Conservation (phyloP, 2,329 filamentous ascomycete species). For the Monosporascus sp. region DNA sequence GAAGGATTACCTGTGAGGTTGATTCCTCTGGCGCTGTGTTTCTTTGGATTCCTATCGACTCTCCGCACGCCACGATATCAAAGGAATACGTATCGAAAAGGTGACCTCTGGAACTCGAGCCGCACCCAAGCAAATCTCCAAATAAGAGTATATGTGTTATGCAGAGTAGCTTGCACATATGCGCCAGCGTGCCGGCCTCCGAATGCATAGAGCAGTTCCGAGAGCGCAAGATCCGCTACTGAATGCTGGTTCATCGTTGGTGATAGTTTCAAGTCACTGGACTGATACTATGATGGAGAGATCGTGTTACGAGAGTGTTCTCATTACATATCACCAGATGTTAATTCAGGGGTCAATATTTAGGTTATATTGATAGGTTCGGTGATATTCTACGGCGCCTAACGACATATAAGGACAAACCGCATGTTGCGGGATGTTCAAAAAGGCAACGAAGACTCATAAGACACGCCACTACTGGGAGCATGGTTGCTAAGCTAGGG, state of each 20-base stretch:
- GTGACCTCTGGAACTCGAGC: slow-evolving; percentile 14
- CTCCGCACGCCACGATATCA: slow-evolving; percentile 2
- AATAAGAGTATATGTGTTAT: slow-evolving; percentile 14
- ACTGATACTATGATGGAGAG: not conserved
- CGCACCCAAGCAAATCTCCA: slow-evolving; percentile 17
- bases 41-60: not conserved
- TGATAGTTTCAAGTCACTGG: not conserved
- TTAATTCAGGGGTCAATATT: not conserved
- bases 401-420: no score
- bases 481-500: no score
- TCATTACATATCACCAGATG: not conserved
- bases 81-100: slow-evolving; percentile 16
- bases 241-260: slow-evolving; percentile 6
- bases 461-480: no score
- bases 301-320: not conserved
- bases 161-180: slow-evolving; percentile 4
- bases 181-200: slow-evolving; percentile 8
- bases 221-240: slow-evolving; percentile 4
- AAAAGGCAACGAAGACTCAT: no score
- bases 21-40: not conserved
- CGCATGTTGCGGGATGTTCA: no score
- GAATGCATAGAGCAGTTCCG: slow-evolving; percentile 12
- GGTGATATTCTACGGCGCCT: not conserved
- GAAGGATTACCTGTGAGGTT: slow-evolving; percentile 80
- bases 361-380: not conserved